phyloP scores from a whole-genome alignment of 2,329 filamentous ascomycete species.

The Botryosphaeria dothidea region DNA sequence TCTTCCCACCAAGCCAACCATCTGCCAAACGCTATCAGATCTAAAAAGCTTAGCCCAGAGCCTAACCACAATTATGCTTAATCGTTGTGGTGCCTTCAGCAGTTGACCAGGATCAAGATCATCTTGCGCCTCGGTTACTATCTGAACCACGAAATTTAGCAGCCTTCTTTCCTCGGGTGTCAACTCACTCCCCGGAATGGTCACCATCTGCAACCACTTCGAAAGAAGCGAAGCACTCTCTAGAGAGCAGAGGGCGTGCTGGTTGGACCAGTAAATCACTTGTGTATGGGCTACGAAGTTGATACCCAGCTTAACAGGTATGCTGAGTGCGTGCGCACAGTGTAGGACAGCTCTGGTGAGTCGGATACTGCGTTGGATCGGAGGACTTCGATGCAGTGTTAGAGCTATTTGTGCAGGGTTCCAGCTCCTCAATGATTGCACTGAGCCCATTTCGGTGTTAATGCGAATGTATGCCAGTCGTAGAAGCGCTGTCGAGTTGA shows the following conservation, averaged over 20 bases:
- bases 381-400: not conserved
- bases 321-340: not conserved
- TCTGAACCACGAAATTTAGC: not conserved
- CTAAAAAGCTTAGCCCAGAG: not conserved
- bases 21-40: not conserved
- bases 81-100: not conserved
- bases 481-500: not conserved
- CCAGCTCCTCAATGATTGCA: not conserved
- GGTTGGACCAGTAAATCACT: not conserved
- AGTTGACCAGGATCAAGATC: too few species aligned
- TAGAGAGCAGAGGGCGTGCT: not conserved
- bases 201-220: not conserved
- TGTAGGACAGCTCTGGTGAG: not conserved
- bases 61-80: not conserved
- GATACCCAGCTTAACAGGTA: not conserved
- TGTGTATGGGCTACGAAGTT: not conserved
- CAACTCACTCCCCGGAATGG: not conserved
- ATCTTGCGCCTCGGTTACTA: not conserved
- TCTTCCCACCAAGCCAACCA: not conserved
- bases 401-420: not conserved
- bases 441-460: not conserved
- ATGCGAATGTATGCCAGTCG: not conserved
- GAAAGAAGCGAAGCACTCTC: not conserved
- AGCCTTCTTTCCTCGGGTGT: not conserved
- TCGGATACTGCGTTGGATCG: not conserved